These are phyloP conservation scores for Sclerotinia minor DNA, from an alignment of 2,329 filamentous ascomycete species.

Conservation along the genomic window DNA sequence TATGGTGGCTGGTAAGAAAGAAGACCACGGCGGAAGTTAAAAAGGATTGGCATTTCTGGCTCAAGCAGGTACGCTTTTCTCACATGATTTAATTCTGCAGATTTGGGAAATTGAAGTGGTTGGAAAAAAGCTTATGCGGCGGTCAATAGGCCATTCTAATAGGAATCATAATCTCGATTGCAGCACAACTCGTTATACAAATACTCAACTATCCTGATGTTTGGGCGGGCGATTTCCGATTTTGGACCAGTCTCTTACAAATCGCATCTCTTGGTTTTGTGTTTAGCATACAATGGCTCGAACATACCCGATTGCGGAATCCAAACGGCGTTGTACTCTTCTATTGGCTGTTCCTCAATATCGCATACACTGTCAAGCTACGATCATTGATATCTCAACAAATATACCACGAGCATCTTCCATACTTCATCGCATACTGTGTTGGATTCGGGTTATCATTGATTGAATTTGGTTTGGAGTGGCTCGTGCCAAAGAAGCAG, in stretches of 20 bases:
- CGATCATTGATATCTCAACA: conserved; percentile 66
- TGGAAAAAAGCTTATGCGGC: conserved; percentile 23
- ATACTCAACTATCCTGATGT: conserved; percentile 57
- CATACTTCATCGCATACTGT: conserved; percentile 65
- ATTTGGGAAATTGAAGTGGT: conserved; percentile 24
- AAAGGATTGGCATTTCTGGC: conserved; percentile 91
- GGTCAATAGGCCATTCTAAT: conserved; percentile 54
- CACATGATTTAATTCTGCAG: conserved; percentile 27
- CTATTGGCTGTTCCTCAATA: conserved; percentile 70
- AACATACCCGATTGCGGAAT: conserved; percentile 68
- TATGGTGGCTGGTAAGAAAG: conserved; percentile 76
- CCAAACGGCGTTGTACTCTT: conserved; percentile 71
- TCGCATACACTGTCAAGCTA: conserved; percentile 65
- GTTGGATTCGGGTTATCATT: conserved; percentile 59
- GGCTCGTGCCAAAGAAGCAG: conserved; percentile 67
- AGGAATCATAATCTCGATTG: conserved; percentile 57
- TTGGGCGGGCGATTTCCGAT: conserved; percentile 66
- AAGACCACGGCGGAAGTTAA: conserved; percentile 65
- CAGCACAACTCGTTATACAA: conserved; percentile 63
- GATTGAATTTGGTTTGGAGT: conserved; percentile 66
- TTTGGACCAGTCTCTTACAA: conserved; percentile 67
- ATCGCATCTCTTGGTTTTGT: conserved; percentile 63
- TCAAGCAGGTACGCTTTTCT: conserved; percentile 70
- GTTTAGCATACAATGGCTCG: conserved; percentile 65
- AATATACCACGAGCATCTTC: conserved; percentile 53